Evolutionary conservation across 257 asterid species (phyloP).

Genomic region (Fraxinus anomala): DNA sequence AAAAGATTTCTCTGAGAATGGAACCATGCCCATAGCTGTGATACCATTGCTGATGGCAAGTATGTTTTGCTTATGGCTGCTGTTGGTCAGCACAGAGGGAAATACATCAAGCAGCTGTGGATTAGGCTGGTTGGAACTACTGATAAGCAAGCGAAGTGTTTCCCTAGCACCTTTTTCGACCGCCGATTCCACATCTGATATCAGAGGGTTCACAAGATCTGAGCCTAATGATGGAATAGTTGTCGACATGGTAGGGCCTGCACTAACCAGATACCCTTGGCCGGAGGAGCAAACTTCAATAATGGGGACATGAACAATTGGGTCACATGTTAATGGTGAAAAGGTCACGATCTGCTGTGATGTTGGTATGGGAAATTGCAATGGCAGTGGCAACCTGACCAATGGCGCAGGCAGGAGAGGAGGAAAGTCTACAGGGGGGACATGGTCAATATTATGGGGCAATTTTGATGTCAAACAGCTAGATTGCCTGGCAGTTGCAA

Average conservation of each 20-base stretch:
- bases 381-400: conserved; percentile 32
- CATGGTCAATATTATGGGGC: conserved; percentile 46
- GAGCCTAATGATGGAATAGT: conserved; percentile 56
- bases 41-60: conserved; percentile 42
- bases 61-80: conserved; percentile 39
- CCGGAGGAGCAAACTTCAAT: conserved; percentile 89
- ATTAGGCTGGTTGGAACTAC: conserved; percentile 62
- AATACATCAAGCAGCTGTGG: conserved; percentile 53
- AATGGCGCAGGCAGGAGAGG: conserved; percentile 60
- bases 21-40: conserved; percentile 44
- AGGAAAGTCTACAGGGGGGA: conserved; percentile 64
- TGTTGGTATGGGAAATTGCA: conserved; percentile 27
- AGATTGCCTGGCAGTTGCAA: conserved; percentile 51
- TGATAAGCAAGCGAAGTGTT: conserved; percentile 84
- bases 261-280: conserved; percentile 84
- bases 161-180: conserved; percentile 86
- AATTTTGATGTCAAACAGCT: conserved; percentile 41
- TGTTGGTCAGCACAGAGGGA: conserved; percentile 47
- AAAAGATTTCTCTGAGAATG: conserved; percentile 40
- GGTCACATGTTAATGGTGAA: conserved; percentile 81
- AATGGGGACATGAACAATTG: conserved; percentile 90
- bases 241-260: conserved; percentile 68
- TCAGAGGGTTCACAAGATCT: conserved; percentile 54
- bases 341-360: conserved; percentile 81
- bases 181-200: conserved; percentile 54